These are phyloP conservation scores for Plantago coronopus DNA, from an alignment of 305 asterid species.

Conservation along the genomic window DNA sequence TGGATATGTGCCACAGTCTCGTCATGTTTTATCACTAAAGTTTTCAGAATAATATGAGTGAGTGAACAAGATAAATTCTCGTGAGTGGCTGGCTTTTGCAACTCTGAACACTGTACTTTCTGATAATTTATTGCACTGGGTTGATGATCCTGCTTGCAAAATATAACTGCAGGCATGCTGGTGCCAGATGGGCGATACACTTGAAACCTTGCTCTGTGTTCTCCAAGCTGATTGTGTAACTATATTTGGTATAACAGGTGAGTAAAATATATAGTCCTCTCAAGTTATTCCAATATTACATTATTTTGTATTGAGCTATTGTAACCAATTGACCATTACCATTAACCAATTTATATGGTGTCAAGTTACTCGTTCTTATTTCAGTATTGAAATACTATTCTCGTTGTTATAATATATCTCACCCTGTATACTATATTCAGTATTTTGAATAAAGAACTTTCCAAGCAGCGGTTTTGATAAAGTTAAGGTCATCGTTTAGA, in stretches of 20 bases:
- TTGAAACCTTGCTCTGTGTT: conserved; percentile 75
- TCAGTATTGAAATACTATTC: conserved; percentile 16
- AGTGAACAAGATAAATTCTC: no score
- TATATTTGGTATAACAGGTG: conserved; percentile 66
- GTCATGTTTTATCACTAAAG: no score
- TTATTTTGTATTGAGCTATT: neutral
- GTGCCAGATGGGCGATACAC: conserved; percentile 76
- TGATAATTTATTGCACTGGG: conserved; percentile 14
- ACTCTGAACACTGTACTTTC: conserved; percentile 9
- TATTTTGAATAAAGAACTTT: neutral
- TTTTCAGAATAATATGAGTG: no score
- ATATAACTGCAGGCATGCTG: conserved; percentile 67
- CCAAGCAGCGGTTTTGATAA: conserved; percentile 4
- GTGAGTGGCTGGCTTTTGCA: no score
- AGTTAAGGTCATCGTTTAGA: conserved; percentile 11
- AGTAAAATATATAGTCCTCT: conserved; percentile 20
- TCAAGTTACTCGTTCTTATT: conserved; percentile 14
- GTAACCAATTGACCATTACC: no score
- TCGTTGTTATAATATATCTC: conserved; percentile 14
- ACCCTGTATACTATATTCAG: conserved; percentile 1
- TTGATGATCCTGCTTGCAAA: conserved; percentile 15
- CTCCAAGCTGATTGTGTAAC: conserved; percentile 69
- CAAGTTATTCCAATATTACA: conserved; percentile 3
- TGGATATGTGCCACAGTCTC: no score
- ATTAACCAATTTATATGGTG: no score